Base-by-base conservation (phyloP, 2,329 filamentous ascomycete species). In the Fonsecaea monophora region DNA sequence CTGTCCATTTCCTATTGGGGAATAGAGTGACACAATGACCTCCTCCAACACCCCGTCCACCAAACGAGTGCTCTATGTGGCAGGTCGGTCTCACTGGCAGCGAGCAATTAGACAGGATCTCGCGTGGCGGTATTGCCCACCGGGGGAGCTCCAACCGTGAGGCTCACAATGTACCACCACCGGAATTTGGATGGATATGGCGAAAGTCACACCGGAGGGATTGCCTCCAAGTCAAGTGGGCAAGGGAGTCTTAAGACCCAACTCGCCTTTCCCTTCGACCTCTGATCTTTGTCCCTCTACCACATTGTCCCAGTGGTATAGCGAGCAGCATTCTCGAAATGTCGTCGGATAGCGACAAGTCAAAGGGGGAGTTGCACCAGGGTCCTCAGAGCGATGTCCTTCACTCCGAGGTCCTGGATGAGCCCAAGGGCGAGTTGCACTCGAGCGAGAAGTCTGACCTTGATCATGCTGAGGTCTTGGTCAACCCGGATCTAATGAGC, bases 401-500 rank as follows among this genome's bases (percentile, higher is more conserved):
- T 7, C 25, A 35, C n/a, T 54, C 53, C 25, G 53, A 32, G 1
- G 15, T 54, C 15, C 5, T 54, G 53, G 9, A 34, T 30, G 53
- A 54, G 30, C 8, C 30, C 25, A 54, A 34, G 53, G 12, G 34
- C 34, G 53, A 54, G 12, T 10, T 35, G 53, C 55, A 25, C 21
- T 40, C 54, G n/a, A 35, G 30, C 15, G 48, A 40, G 30, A 48
- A 54, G 18, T 66, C 71, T 21, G 75, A 78, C 75, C n/a, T 70
- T 74, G 15, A 73, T 79, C 62, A 65, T 32, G 68, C 73, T 32
- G 78, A 81, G 64, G 72, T 78, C 53, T 57, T 81, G 42, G 73
- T 65, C 54, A 77, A 81, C 65, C 30, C 72, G 18, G 76, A 80
- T 54, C 71, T 81, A 53, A 75, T 82, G 77, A 76, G 75, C 57